These are phyloP conservation scores for Colletotrichum melonis DNA, from an alignment of 2,329 filamentous ascomycete genomes.

Conservation along the genomic window DNA sequence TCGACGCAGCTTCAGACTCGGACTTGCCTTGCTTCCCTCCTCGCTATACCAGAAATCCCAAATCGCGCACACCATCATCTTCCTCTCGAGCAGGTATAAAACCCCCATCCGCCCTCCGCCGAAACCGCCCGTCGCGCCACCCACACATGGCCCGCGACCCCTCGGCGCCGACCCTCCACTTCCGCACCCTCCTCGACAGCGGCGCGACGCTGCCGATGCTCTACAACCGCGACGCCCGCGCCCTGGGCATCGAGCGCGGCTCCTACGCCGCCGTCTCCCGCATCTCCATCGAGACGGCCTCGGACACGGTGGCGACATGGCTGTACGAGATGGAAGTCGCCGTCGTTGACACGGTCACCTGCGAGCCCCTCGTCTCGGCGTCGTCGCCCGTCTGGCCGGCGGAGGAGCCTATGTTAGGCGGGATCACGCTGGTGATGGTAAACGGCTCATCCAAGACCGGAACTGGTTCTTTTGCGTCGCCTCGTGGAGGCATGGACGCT, in stretches of 20 bases:
- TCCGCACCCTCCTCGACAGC: slow-evolving; percentile 53
- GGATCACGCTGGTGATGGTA: slow-evolving; percentile 35
- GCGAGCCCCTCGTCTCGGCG: slow-evolving; percentile 43
- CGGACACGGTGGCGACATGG: slow-evolving; percentile 36
- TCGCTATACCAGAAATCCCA: not conserved
- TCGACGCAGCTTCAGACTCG: not conserved
- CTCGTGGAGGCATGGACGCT: not conserved
- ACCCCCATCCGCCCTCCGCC: not conserved
- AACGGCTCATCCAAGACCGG: not conserved
- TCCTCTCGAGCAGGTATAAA: not conserved
- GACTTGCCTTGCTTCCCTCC: not conserved
- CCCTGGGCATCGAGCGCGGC: slow-evolving; percentile 46
- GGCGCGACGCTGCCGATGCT: slow-evolving; percentile 56
- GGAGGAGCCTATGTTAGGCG: slow-evolving; percentile 32
- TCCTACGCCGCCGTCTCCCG: slow-evolving; percentile 52
- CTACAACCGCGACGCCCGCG: slow-evolving; percentile 46
- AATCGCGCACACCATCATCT: not conserved
- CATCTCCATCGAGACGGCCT: slow-evolving; percentile 37
- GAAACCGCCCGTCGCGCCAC: not conserved
- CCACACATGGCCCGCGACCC: slow-evolving; percentile 24
- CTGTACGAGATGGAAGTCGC: slow-evolving; percentile 50
- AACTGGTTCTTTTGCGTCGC: not conserved
- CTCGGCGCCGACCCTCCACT: slow-evolving; percentile 43
- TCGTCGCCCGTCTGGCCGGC: slow-evolving; percentile 35
- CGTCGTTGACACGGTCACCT: slow-evolving; percentile 41